Percentiles rank a stretch among this genome's conserved stretches.
Conservation (phyloP, 805 yeast species). For the Wickerhamiella kazuoi region DNA sequence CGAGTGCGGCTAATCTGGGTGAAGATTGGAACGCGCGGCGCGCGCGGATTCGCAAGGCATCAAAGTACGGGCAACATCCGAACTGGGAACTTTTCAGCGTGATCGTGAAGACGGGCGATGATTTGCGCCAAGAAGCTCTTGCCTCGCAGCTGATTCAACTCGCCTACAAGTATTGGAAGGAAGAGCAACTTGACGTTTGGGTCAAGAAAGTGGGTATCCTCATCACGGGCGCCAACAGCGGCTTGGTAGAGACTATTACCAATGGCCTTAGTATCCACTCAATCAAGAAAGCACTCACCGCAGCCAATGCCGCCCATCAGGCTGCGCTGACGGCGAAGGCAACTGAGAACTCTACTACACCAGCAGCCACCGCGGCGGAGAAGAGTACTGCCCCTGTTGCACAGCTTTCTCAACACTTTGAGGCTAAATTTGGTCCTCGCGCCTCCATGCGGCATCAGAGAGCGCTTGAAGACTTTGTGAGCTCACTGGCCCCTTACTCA, state of each 20-base stretch:
- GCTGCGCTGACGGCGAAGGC: too few relatives aligned
- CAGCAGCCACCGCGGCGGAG: slow-evolving; percentile 27
- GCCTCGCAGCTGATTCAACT: slow-evolving; percentile 88
- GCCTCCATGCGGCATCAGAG: slow-evolving; percentile 35
- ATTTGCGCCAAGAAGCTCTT: slow-evolving; percentile 90
- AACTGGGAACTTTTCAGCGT: slow-evolving; percentile 94
- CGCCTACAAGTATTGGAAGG: slow-evolving; percentile 71
- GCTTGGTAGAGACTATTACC: slow-evolving; percentile 88
- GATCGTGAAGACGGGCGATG: slow-evolving; percentile 92
- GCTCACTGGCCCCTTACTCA: slow-evolving; percentile 83
- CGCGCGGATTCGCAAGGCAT: slow-evolving; percentile 57
- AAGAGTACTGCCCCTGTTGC: slow-evolving; percentile 49
- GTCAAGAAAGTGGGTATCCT: slow-evolving; percentile 84
- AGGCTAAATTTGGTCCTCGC: slow-evolving; percentile 50
- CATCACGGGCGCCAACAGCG: slow-evolving; percentile 78
- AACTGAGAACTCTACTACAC: neutral
- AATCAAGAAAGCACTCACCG: slow-evolving; percentile 79
- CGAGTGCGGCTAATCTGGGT: slow-evolving; percentile 45
- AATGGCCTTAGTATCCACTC: slow-evolving; percentile 90
- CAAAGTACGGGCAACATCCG: slow-evolving; percentile 67
- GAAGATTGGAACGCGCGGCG: slow-evolving; percentile 86
- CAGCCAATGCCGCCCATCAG: slow-evolving; percentile 23
- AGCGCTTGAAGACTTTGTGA: slow-evolving; percentile 75
- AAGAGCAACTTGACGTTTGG: slow-evolving; percentile 59
- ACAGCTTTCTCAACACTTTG: slow-evolving; percentile 62